Evolutionary conservation across 192 early-diverging fungal genomes (phyloP), one percentile per base, ranked within the genome.

Genomic region (Podila clonocystis): DNA sequence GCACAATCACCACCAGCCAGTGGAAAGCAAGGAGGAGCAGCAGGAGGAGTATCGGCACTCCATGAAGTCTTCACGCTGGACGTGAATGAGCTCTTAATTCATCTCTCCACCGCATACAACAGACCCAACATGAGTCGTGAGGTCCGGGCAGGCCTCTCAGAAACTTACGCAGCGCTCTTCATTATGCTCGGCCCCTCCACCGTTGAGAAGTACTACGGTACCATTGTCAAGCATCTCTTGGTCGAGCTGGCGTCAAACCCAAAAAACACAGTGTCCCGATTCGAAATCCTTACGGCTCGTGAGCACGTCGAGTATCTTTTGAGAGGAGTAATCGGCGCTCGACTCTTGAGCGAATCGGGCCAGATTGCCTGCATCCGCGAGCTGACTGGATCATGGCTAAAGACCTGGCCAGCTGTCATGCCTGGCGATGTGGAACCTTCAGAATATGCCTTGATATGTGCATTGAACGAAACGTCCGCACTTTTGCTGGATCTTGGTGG

Each of bases 401-500:
- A 89, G 67, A 73, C 70, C 17, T 91, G 87, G 86, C 84, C 86
- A 5, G 78, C 88, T 5, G 70, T 87, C 17, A 85, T 83, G 76
- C 84, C 84, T 57, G 85, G 82, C 48, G 79, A 88, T 33, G 31
- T 75, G 5, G 78, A 85, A 41, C 86, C 86, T 12, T 84, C 82
- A 9, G 86, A 97, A 72, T 83, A 84, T 50, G 87, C 89, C 9
- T 72, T 97, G 17, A 84, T 93, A 2, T 89, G 89, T 58, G 94
- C 91, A 1, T 70, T 97, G 57, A 89, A 93, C 49, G 92, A 96
- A 71, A 87, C 94, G 62, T 88, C 91, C 0, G 73, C 86, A 15
- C 87, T 99, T 28, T 67, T 96, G 9, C 79, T 87, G 34, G 95
- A 95, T 72, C 82, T 97, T 15, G 95, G 94, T 33, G 88, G 93